These are phyloP conservation scores for Prillingera fragicola DNA, from an alignment of 1,284 basidiomycete genomes.

Conservation along the genomic window DNA sequence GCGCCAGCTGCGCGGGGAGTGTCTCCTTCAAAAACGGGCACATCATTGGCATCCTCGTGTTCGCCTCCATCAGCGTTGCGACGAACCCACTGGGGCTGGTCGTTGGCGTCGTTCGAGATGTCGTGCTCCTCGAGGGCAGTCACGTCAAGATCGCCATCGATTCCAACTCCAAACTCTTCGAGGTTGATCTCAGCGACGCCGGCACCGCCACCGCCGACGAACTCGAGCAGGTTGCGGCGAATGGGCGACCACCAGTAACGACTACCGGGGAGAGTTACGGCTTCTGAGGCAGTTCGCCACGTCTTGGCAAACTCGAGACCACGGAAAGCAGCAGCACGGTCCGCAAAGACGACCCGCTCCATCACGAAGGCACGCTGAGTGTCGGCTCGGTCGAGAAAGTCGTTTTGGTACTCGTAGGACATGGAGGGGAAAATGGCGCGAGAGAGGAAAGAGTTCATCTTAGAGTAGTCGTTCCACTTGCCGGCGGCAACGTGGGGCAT, in stretches of 20 bases:
- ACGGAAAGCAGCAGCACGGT: conserved; percentile 72
- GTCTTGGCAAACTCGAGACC: conserved; percentile 63
- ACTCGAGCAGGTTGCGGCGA: conserved; percentile 64
- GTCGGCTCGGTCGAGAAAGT: conserved; percentile 56
- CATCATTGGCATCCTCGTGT: neutral
- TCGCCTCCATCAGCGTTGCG: no score
- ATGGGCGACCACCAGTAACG: conserved; percentile 75
- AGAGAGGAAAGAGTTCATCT: conserved; percentile 61
- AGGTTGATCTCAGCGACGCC: conserved; percentile 12
- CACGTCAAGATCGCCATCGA: conserved; percentile 20
- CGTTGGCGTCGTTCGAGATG: neutral
- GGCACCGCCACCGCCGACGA: conserved; percentile 54
- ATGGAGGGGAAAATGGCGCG: conserved; percentile 69
- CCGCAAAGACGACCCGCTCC: conserved; percentile 73
- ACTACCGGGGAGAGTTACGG: conserved; percentile 66
- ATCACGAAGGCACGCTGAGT: conserved; percentile 67
- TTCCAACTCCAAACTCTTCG: conserved; percentile 42
- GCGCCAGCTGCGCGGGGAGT: neutral
- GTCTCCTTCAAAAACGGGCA: conserved; percentile 5
- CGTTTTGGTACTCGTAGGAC: conserved; percentile 55
- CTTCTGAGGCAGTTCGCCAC: conserved; percentile 65
- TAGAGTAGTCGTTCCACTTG: conserved; percentile 80
- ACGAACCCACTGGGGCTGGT: neutral
- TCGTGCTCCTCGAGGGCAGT: conserved; percentile 25
- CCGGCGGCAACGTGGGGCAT: conserved; percentile 65